Percentiles rank a stretch among this genome's conserved stretches.
These are phyloP conservation scores for Alternaria incomplexa DNA, from an alignment of 2,329 filamentous ascomycete species.

Conservation along the genomic window DNA sequence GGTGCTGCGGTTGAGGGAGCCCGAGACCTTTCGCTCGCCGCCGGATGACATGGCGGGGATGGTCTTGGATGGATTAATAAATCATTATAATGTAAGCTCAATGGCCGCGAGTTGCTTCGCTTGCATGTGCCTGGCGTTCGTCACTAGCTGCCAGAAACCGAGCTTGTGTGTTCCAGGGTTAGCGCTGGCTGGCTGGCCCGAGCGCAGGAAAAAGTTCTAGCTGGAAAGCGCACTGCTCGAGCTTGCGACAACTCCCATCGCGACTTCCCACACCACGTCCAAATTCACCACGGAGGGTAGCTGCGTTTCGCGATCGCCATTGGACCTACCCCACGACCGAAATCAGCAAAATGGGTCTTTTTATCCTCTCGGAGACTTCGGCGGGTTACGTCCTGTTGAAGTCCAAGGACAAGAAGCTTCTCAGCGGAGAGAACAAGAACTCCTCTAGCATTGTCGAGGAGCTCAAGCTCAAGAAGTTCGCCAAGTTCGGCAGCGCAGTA, in stretches of 20 bases:
- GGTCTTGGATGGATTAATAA: not conserved
- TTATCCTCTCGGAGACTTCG: constrained; percentile 47
- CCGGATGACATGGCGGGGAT: constrained; percentile 18
- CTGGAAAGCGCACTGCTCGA: constrained; percentile 11
- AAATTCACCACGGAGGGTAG: constrained; percentile 14
- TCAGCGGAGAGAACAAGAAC: constrained; percentile 76
- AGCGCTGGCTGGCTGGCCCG: constrained; percentile 3
- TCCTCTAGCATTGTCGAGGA: constrained; percentile 86
- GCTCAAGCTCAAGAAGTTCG: constrained; percentile 95
- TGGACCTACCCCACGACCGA: constrained; percentile 6
- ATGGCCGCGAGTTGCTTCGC: not conserved
- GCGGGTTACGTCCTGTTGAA: constrained; percentile 98
- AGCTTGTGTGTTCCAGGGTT: constrained; percentile 3
- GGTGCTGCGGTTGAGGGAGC: constrained; percentile 35
- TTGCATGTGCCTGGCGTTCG: not conserved
- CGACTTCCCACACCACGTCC: constrained; percentile 25
- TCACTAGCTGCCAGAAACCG: not conserved
- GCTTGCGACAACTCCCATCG: constrained; percentile 23
- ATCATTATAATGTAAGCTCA: not conserved
- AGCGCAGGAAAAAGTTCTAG: constrained; percentile 18
- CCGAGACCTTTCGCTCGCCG: constrained; percentile 42
- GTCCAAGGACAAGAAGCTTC: constrained; percentile 96
- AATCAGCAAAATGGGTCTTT: constrained; percentile 49
- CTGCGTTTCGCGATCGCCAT: constrained; percentile 12
- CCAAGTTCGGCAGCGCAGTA: constrained; percentile 94